Evolutionary conservation across 495 filamentous ascomycete species (phyloP).

Genomic region (Antarctomyces pellizariae): DNA sequence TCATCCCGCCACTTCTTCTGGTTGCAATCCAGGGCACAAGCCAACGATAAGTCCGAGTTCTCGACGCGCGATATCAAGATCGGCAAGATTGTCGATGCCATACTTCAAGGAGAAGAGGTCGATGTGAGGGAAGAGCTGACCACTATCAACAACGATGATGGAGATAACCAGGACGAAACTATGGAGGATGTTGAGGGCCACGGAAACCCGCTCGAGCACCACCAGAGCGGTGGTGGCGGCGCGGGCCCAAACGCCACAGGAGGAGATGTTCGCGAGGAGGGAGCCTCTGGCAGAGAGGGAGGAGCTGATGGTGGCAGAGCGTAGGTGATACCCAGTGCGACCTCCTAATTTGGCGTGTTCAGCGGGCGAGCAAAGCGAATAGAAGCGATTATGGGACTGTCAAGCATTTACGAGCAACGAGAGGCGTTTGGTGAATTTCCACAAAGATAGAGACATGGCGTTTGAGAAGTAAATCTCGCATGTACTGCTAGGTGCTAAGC

Average conservation of each 20-base stretch:
- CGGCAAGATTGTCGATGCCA: constrained; percentile 58
- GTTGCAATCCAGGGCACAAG: constrained; percentile 75
- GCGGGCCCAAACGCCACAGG: constrained; percentile 72
- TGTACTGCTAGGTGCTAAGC: constrained; percentile 15
- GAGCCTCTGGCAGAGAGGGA: constrained; percentile 64
- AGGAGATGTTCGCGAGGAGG: constrained; percentile 75
- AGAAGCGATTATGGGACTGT: too few species aligned
- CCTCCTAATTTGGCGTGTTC: too few species aligned
- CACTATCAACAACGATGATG: constrained; percentile 34
- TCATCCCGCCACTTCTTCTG: constrained; percentile 85
- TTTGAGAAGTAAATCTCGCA: constrained; percentile 2
- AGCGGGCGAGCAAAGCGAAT: too few species aligned
- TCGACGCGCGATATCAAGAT: constrained; percentile 60
- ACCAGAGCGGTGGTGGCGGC: constrained; percentile 42
- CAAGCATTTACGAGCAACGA: constrained; percentile 8
- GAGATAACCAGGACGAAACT: too few species aligned
- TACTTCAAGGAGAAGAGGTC: constrained; percentile 79
- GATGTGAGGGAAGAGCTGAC: constrained; percentile 58
- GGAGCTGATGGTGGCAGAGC: constrained; percentile 93
- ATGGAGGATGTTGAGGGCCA: constrained; percentile 68
- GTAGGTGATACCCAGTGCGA: constrained; percentile 95
- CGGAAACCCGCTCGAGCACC: constrained; percentile 31
- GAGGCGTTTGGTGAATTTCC: constrained; percentile 11
- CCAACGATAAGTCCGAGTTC: constrained; percentile 55
- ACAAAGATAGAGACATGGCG: constrained; percentile 5